phyloP scores from a whole-genome alignment of 371 early-diverging fungal genomes.

The Nematocida homosporus region DNA sequence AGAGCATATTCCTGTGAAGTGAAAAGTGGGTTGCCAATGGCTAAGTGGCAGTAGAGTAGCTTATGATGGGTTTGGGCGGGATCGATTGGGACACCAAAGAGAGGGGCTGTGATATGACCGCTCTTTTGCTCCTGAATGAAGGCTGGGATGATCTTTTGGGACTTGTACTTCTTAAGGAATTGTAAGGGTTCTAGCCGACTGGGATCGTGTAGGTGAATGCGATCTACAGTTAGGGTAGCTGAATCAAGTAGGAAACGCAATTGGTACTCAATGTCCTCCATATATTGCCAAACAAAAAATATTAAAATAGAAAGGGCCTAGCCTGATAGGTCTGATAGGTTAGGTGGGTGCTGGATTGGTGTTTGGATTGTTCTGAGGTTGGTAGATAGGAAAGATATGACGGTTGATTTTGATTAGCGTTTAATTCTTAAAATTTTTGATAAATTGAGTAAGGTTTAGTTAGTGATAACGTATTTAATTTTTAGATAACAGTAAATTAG shows the following conservation, averaged over 20 bases:
- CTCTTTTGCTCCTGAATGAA: constrained; percentile 26
- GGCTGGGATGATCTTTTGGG: constrained; percentile 54
- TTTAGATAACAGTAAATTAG: no score
- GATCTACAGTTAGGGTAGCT: constrained; percentile 55
- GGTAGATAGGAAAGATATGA: no score
- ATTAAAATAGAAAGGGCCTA: no score
- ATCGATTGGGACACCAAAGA: constrained; percentile 61
- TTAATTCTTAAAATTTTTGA: no score
- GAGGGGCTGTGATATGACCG: constrained; percentile 47
- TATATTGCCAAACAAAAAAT: constrained; percentile 54
- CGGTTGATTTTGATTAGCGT: no score
- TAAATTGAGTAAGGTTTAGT: no score
- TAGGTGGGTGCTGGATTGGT: no score
- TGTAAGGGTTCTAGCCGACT: constrained; percentile 26
- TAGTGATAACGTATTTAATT: no score
- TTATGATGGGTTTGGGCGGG: constrained; percentile 58
- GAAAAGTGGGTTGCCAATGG: constrained; percentile 66
- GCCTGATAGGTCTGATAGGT: no score
- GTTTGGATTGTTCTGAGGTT: no score
- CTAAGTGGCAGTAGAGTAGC: constrained; percentile 65
- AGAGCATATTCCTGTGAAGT: constrained; percentile 62
- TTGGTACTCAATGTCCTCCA: constrained; percentile 66
- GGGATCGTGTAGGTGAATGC: constrained; percentile 40
- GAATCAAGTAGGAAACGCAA: constrained; percentile 63
- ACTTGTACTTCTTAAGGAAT: constrained; percentile 62